Evolutionary conservation across 495 filamentous ascomycete genomes (phyloP), one percentile per base, ranked within the genome.

Genomic region (Cenococcum geophilum): DNA sequence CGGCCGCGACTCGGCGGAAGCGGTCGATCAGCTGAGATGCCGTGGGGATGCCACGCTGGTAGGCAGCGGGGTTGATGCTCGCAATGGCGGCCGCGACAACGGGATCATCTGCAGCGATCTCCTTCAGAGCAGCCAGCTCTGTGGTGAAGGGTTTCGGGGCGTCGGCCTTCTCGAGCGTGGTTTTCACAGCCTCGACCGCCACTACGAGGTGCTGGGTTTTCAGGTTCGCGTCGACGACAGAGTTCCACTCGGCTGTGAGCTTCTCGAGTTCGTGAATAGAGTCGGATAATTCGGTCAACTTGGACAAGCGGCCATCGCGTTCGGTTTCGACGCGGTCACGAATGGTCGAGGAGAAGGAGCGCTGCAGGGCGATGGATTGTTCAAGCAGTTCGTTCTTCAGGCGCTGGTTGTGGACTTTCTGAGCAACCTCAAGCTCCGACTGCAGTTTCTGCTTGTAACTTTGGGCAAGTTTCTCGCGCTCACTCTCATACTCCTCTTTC

Each of bases 121-220:
- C 91, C 76, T 97, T 97, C 47, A 98, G 80, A 25, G 95, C 93
- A 18, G 92, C 89, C 2, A 98, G 82, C 75, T 98, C 93, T 54
- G 83, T 83, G 63, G 95, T 78, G 73, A 98, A 98, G 0, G 93
- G 93, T 22, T 84, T 82, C 42, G 92, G 86, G 60, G 83, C 81
- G 49, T 85, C 78, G 14, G 85, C 77, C 49, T 86, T 86, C 71
- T 89, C 86, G 21, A 96, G 83, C 50, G 84, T 85, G 62, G 88
- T 55, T 40, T 62, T 83, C 43, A 98, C 90, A 40, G 92, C 89
- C 66, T 98, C 95, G 27, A 97, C 87, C 4, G 93, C 93, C 42
- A 97, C 89, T 70, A 93, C 88, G 16, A 97, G 83, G 72, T 97
- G 89, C 75, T 98, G 93, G 5, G 95, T 97, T 74, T 87, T 87